These are phyloP conservation scores for Saxispiralis lemnorum DNA, from an alignment of 495 filamentous ascomycete species.

Conservation along the genomic window DNA sequence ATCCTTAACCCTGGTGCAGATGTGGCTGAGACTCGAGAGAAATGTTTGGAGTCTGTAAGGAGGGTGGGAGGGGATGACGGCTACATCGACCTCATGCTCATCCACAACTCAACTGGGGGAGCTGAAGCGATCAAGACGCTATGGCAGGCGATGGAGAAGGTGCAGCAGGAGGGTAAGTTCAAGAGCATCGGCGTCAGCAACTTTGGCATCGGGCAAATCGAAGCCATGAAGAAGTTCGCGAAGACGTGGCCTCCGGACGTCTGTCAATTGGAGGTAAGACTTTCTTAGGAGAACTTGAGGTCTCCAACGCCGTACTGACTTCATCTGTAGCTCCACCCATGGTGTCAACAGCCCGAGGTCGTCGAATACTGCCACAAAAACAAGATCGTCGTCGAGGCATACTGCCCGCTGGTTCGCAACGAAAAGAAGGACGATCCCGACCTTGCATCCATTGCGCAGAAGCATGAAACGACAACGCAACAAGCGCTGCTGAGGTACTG, in stretches of 20 bases:
- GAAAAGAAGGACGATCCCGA: slow-evolving; percentile 40
- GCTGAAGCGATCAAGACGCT: slow-evolving; percentile 35
- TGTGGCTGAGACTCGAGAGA: slow-evolving; percentile 39
- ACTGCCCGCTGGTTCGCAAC: slow-evolving; percentile 47
- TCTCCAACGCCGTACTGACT: neutral
- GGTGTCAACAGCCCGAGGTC: slow-evolving; percentile 45
- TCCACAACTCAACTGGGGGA: slow-evolving; percentile 44
- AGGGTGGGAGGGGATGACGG: slow-evolving; percentile 41
- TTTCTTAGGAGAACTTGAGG: neutral
- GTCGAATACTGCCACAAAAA: slow-evolving; percentile 42
- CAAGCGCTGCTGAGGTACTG: slow-evolving; percentile 29
- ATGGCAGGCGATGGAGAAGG: slow-evolving; percentile 48
- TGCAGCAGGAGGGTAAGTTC: slow-evolving; percentile 38
- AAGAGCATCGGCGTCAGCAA: slow-evolving; percentile 56
- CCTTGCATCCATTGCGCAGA: slow-evolving; percentile 34
- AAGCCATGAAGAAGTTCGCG: slow-evolving; percentile 44
- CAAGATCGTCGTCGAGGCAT: slow-evolving; percentile 47
- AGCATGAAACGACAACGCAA: slow-evolving; percentile 28
- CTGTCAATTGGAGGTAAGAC: slow-evolving; percentile 48
- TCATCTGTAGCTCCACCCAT: slow-evolving; percentile 41
- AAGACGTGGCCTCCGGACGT: slow-evolving; percentile 47
- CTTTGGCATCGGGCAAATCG: slow-evolving; percentile 43
- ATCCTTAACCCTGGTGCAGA: slow-evolving; percentile 39
- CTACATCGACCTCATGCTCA: slow-evolving; percentile 55
- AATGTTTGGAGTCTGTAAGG: slow-evolving; percentile 40